Base-by-base conservation (phyloP, 2,329 filamentous ascomycete genomes). In the Fusarium scirpi region DNA sequence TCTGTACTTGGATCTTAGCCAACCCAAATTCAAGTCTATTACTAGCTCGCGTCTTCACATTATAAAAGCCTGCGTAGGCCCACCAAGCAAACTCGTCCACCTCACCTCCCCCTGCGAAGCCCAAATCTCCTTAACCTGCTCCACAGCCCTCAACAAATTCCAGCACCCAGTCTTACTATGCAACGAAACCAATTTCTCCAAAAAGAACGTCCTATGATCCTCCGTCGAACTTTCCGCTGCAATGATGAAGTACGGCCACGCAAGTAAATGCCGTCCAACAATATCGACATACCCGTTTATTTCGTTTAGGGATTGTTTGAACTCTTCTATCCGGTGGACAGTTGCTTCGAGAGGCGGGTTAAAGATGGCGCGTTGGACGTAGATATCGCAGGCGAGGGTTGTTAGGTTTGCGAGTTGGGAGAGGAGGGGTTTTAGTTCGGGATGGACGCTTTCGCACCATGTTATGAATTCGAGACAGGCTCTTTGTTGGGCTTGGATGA, bases 111-210 rank as follows among this genome's bases (percentile, higher is more conserved):
- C 74, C 16, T 74, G 71, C 2, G 69, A 69, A 10, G 66, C 71
- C 71, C 71, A 74, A 27, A 74, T 74, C 16, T 72, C 69, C 22
- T 70, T 60, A 1, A 74, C 67, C 15, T 74, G 71, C 5, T 74
- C 71, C n/a, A 74, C 65, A 6, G 71, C 71, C 27, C 69, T 56
- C n/a, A 74, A 24, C 10, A 74, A 24, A 18, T 74, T 74, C 69
- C 69, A 72, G 2, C 71, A 74, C 0, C 71, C 69, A 1, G 71
- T 74, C 7, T 38, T 66, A 8, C 46, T 66, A 24, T 74, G 58
- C 0, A 74, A 7, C 0, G 72, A 70, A 2, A 67, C 60, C 11
- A 74, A 38, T 4, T 72, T 74, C 5, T 65, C 57, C 15, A 74
- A 34, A 20, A 74, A 74, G 52, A 74, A 74, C 9, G 70, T 52